A percentile compares a stretch with the other conserved stretches of the same genome.
phyloP scores from a whole-genome alignment of 345 rosid species.

The Syzygium aqueum region DNA sequence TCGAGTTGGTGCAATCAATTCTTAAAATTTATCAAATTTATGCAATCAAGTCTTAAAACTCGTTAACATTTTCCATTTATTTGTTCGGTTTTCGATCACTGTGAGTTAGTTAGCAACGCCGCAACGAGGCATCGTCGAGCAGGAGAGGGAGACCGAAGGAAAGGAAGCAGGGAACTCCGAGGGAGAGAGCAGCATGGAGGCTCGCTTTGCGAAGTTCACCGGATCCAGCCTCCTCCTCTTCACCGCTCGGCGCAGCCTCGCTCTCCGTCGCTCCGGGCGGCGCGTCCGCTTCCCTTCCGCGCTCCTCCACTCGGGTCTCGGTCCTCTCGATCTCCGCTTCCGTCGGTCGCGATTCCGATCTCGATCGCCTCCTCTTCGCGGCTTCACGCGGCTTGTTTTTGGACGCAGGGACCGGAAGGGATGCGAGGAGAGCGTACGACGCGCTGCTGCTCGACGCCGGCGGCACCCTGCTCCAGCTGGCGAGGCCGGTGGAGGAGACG shows the following conservation, averaged over 20 bases:
- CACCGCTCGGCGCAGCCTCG: background rate
- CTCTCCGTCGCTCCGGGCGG: background rate
- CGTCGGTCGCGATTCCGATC: background rate
- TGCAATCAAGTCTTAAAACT: too few relatives aligned
- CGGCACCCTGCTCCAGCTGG: slow-evolving; percentile 78
- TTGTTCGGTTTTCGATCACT: too few relatives aligned
- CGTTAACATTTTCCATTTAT: too few relatives aligned
- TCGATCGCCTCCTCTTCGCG: background rate
- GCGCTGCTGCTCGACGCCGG: slow-evolving; percentile 83
- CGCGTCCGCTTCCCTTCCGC: slow-evolving; percentile 12
- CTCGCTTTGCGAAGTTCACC: background rate
- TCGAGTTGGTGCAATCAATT: too few relatives aligned
- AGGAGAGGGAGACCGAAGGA: background rate
- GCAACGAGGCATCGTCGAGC: background rate
- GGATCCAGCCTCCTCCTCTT: slow-evolving; percentile 4
- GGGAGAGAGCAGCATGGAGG: background rate
- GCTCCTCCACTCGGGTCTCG: slow-evolving; percentile 31
- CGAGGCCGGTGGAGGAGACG: slow-evolving; percentile 67
- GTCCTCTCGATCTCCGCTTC: background rate
- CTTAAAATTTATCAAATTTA: too few relatives aligned
- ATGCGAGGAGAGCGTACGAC: slow-evolving; percentile 49
- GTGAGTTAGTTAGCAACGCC: background rate
- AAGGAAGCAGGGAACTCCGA: background rate
- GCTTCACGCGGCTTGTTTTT: background rate
- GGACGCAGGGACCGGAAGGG: slow-evolving; percentile 13